Evolutionary conservation across 306 rosid species (phyloP).

Genomic region (Lathyrus aphaca): DNA sequence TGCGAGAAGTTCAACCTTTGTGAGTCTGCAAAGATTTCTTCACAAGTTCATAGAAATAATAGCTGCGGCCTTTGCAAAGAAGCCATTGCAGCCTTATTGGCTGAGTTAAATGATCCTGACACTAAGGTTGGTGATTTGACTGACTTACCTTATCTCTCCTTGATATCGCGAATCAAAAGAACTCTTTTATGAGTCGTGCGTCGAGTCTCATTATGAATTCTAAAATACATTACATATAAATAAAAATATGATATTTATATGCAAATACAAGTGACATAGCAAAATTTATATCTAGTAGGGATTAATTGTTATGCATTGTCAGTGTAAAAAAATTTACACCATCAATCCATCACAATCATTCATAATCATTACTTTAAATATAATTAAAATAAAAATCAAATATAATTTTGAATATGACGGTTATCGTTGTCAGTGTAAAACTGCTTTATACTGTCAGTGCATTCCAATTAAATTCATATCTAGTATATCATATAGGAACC

Average conservation of each 20-base stretch:
- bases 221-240: not conserved
- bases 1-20: slow-evolving; percentile 64
- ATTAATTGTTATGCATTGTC: no score
- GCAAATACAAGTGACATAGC: no score
- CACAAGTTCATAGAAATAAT: slow-evolving; percentile 58
- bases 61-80: slow-evolving; percentile 72
- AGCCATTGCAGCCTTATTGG: slow-evolving; percentile 58
- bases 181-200: not conserved
- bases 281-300: no score
- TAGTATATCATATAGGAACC: not conserved
- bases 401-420: no score
- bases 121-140: slow-evolving; percentile 61
- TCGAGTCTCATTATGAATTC: not conserved
- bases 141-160: not conserved
- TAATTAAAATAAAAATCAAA: no score
- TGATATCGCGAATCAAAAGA: not conserved
- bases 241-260: no score
- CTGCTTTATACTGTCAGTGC: no score
- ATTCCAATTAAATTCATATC: no score
- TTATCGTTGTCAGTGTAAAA: no score
- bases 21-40: slow-evolving; percentile 47
- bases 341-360: no score
- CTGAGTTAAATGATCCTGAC: slow-evolving; percentile 82
- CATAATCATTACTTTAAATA: no score
- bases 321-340: no score